Evolutionary conservation across 2,329 filamentous ascomycete species (phyloP), one percentile per base, ranked within the genome.

Genomic region (Fusarium coicis): DNA sequence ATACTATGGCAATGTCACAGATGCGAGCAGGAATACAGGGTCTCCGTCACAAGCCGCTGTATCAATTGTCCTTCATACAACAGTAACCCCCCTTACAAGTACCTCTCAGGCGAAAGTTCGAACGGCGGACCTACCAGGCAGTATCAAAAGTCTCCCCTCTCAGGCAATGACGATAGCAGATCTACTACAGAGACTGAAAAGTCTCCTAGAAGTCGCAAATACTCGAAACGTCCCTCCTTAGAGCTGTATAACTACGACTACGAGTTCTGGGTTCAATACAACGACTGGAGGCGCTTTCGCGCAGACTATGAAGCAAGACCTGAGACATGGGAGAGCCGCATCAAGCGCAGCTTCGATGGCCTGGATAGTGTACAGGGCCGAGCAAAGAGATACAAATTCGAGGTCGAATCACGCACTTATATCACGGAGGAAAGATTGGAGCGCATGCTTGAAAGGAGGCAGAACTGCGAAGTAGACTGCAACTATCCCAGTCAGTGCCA

Each of bases 1-100:
- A 83, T 37, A 37, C 36, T 37, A 36, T 84, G 83, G 83, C 52
- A 59, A 32, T 84, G 82, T 70, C 76, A 80, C 68, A 3, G 32
- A 16, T 84, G 83, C 76, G 21, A 44, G 18, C 54, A 19, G 5
- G 34, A 37, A 3, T 83, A 80, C 73, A 72, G 19, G 18, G 16
- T 74, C n/a, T 43, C 70, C n/a, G 54, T 74, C 16, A 68, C 67
- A 7, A 58, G 67, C 11, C 71, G 71, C 14, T 73, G 71, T n/a
- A 47, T 74, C 15, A 11, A 11, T 6, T 73, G 71, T 23, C 42
- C 10, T 12, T 39, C 15, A 14, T 61, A 63, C 36, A 21, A 36
- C 30, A 23, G 12, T 8, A 26, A 7, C 0, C 16, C 49, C n/a
- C 49, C 30, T 6, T 26, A 52, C 49, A 26, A 34, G 30, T 15